These are phyloP conservation scores for Dioszegia aurantiaca DNA, from an alignment of 768 basidiomycete species.

Conservation along the genomic window DNA sequence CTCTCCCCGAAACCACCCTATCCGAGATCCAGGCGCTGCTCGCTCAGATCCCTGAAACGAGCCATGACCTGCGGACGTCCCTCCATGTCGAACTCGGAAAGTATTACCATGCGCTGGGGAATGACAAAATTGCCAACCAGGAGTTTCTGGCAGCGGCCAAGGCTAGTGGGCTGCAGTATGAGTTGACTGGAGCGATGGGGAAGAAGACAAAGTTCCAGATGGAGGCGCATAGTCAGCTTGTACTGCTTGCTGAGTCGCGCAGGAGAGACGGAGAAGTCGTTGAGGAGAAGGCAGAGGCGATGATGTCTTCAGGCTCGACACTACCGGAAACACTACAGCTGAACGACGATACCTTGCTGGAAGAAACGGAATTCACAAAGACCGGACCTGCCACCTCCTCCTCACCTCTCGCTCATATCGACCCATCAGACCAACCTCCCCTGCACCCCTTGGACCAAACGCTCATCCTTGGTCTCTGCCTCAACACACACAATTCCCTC, in stretches of 20 bases:
- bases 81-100: constrained; percentile 74
- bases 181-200: constrained; percentile 87
- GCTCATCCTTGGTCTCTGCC: constrained; percentile 83
- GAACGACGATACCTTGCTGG: constrained; percentile 94
- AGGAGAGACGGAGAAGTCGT: constrained; percentile 44
- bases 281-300: background rate
- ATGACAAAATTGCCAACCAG: constrained; percentile 72
- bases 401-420: constrained; percentile 65
- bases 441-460: constrained; percentile 92
- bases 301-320: background rate
- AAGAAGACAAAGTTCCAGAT: constrained; percentile 92
- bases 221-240: constrained; percentile 78
- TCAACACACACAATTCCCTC: constrained; percentile 73
- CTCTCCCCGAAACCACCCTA: constrained; percentile 55
- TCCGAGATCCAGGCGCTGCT: constrained; percentile 41
- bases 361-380: constrained; percentile 86
- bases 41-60: constrained; percentile 54
- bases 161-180: constrained; percentile 76
- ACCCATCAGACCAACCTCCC: constrained; percentile 78
- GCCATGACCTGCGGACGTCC: constrained; percentile 67
- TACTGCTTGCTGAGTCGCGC: constrained; percentile 85
- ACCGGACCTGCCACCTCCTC: constrained; percentile 46
- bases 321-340: constrained; percentile 70
- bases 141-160: constrained; percentile 73
- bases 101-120: constrained; percentile 66